These are phyloP conservation scores for Coemansia aciculifera DNA, from an alignment of 192 early-diverging fungal genomes.

Conservation along the genomic window DNA sequence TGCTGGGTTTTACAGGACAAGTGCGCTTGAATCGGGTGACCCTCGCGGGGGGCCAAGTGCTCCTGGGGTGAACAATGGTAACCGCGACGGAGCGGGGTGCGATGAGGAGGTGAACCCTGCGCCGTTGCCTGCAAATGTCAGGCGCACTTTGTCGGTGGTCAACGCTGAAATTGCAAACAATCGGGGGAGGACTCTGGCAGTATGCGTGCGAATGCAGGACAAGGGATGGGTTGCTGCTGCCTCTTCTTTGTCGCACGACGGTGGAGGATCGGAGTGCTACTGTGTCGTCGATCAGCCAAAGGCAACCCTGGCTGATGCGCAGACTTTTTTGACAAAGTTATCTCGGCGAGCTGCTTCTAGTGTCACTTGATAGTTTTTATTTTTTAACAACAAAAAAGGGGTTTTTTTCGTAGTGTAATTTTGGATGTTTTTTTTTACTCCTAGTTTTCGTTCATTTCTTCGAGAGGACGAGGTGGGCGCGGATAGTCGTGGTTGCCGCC, in stretches of 20 bases:
- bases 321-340: conserved; percentile 24
- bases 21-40: neutral
- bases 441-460: conserved; percentile 19
- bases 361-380: neutral
- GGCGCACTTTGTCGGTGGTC: conserved; percentile 23
- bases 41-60: neutral
- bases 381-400: neutral
- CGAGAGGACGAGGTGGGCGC: conserved; percentile 17
- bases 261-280: conserved; percentile 8
- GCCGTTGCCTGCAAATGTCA: conserved; percentile 20
- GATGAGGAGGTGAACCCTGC: neutral
- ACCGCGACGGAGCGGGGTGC: neutral
- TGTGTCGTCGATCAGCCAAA: conserved; percentile 51
- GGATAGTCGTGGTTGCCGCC: conserved; percentile 26
- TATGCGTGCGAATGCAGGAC: conserved; percentile 51
- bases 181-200: neutral
- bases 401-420: neutral
- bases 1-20: conserved; percentile 12
- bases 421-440: neutral
- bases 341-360: conserved; percentile 12
- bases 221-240: conserved; percentile 49
- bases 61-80: neutral
- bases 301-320: conserved; percentile 49
- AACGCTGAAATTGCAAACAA: conserved; percentile 21
- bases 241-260: neutral